Conservation (phyloP, 1,284 basidiomycete genomes). For the Rhodotorula mucilaginosa region DNA sequence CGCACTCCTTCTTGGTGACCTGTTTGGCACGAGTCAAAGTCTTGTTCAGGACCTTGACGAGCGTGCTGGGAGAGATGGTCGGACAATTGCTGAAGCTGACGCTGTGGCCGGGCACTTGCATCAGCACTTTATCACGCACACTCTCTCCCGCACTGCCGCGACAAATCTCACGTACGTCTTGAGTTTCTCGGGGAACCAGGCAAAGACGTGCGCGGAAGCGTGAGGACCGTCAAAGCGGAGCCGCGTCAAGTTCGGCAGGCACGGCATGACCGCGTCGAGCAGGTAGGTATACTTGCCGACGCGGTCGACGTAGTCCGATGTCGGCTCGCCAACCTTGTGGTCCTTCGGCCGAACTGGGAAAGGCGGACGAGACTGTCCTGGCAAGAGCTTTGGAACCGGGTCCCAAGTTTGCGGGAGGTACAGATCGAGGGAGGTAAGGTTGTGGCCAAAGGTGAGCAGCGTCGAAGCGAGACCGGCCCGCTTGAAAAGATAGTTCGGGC, state of each 20-base stretch:
- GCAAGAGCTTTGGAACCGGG: not conserved
- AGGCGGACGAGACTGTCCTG: not conserved
- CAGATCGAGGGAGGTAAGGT: constrained; percentile 26
- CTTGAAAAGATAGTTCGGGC: constrained; percentile 3
- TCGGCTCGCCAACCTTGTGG: constrained; percentile 19
- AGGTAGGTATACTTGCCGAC: constrained; percentile 19
- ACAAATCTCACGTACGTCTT: constrained; percentile 2
- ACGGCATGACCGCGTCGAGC: constrained; percentile 29
- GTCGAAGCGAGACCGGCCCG: constrained; percentile 19
- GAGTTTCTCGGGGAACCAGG: constrained; percentile 19
- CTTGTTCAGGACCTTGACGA: constrained; percentile 28
- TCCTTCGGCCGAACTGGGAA: constrained; percentile 25
- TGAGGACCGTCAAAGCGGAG: constrained; percentile 24
- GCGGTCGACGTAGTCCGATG: not conserved
- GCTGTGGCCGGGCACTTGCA: not conserved
- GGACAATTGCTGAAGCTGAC: constrained; percentile 23
- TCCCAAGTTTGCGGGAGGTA: constrained; percentile 15
- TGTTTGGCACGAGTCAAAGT: constrained; percentile 3
- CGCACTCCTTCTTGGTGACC: constrained; percentile 17
- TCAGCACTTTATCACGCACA: not conserved
- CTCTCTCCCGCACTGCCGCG: too few species aligned
- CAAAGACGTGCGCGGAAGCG: constrained; percentile 23
- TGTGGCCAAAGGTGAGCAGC: constrained; percentile 22
- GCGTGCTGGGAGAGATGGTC: constrained; percentile 13
- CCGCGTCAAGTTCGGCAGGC: constrained; percentile 19